Conservation (phyloP, 306 rosid species). For the Cyamopsis tetragonoloba region DNA sequence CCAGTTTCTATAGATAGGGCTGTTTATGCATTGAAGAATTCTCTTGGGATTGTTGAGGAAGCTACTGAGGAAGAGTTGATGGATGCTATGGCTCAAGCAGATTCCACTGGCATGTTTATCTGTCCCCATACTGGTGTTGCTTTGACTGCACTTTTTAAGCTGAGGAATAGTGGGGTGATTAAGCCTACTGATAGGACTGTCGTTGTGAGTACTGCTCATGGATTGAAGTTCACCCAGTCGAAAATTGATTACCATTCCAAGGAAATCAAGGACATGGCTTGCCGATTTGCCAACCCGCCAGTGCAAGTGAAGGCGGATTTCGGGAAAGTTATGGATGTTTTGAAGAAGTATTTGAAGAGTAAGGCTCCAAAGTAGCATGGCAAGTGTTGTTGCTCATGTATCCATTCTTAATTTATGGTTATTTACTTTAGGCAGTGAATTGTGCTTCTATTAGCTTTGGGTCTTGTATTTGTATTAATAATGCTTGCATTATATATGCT, state of each 20-base stretch:
- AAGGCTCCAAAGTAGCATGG: slow-evolving; percentile 44
- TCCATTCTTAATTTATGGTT: not conserved
- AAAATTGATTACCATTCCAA: slow-evolving; percentile 79
- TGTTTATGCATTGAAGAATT: slow-evolving; percentile 62
- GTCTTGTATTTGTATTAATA: slow-evolving; percentile 10
- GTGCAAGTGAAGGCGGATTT: slow-evolving; percentile 74
- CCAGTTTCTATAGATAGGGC: slow-evolving; percentile 90
- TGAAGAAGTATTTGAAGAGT: slow-evolving; percentile 72
- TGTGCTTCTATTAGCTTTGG: slow-evolving; percentile 19
- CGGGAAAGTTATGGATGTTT: slow-evolving; percentile 87
- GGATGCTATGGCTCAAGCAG: slow-evolving; percentile 86
- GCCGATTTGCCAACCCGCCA: slow-evolving; percentile 74
- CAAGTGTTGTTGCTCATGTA: slow-evolving; percentile 26
- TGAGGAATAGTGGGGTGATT: slow-evolving; percentile 65
- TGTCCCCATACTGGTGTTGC: slow-evolving; percentile 98
- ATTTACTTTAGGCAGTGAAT: slow-evolving; percentile 16
- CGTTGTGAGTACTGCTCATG: slow-evolving; percentile 90
- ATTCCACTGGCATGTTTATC: slow-evolving; percentile 82
- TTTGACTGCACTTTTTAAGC: slow-evolving; percentile 66
- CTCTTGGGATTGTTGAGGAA: slow-evolving; percentile 83
- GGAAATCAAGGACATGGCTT: slow-evolving; percentile 66
- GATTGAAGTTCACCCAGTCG: slow-evolving; percentile 82
- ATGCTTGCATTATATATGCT: slow-evolving; percentile 29
- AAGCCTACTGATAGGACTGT: slow-evolving; percentile 67
- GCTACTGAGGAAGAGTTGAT: slow-evolving; percentile 87